Conservation (phyloP, 2,329 filamentous ascomycete species). For the Cryphonectria radicalis region DNA sequence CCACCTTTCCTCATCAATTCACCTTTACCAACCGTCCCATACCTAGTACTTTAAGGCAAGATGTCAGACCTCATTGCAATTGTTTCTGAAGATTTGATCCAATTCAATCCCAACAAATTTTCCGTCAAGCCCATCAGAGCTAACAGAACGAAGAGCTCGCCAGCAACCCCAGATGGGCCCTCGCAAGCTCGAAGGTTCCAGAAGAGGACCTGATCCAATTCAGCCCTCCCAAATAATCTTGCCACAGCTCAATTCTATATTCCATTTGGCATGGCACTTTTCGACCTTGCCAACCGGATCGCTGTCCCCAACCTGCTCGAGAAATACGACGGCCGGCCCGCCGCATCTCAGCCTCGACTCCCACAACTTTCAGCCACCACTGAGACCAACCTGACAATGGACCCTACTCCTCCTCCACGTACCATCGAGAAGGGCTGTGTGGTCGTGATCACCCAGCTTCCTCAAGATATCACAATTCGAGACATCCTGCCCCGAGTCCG, state of each 20-base stretch:
- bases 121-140: not conserved
- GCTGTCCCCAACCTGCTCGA: not conserved
- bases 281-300: not conserved
- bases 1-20: not conserved
- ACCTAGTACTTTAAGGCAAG: not conserved
- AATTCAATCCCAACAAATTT: not conserved
- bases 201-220: not conserved
- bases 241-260: not conserved
- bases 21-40: not conserved
- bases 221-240: not conserved
- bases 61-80: not conserved
- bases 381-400: not conserved
- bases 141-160: too few relatives aligned
- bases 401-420: not conserved
- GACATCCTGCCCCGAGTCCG: constrained; percentile 19
- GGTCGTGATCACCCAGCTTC: not conserved
- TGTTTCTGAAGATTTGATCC: not conserved
- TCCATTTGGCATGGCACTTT: not conserved
- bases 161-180: not conserved
- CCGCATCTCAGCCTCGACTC: not conserved
- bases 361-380: not conserved
- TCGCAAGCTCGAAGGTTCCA: not conserved
- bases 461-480: not conserved
- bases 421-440: not conserved
- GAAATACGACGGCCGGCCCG: not conserved